Percentiles rank a stretch among this genome's conserved stretches.
phyloP scores from a whole-genome alignment of 1,284 basidiomycete species.

The Ganoderma resinaceum region DNA sequence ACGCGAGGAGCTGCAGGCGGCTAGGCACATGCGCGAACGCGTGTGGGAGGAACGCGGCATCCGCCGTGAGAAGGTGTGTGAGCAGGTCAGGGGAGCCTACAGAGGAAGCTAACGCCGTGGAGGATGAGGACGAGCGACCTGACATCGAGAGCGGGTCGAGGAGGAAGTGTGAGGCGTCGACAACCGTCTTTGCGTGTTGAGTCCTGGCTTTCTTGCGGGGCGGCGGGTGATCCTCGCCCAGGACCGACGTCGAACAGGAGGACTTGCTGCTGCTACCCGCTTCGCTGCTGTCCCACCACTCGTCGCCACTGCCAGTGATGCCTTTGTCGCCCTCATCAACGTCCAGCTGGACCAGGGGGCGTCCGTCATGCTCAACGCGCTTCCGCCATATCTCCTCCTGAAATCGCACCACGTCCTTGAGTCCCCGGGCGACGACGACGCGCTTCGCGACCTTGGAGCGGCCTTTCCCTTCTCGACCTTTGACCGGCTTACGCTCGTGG shows the following conservation, averaged over 20 bases:
- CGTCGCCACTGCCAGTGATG: conserved; percentile 18
- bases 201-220: conserved; percentile 46
- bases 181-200: conserved; percentile 46
- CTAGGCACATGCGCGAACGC: conserved; percentile 50
- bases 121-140: conserved; percentile 35
- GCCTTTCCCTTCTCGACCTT: conserved; percentile 41
- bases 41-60: conserved; percentile 42
- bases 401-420: conserved; percentile 73
- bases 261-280: conserved; percentile 4
- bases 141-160: conserved; percentile 54
- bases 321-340: conserved; percentile 42
- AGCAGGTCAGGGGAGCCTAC: conserved; percentile 30
- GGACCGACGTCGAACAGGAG: conserved; percentile 14
- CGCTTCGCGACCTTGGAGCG: conserved; percentile 67
- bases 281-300: conserved; percentile 25
- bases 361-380: conserved; percentile 43
- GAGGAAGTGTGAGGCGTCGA: conserved; percentile 59
- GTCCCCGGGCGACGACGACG: conserved; percentile 63
- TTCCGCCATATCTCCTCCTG: conserved; percentile 64
- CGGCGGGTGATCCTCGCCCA: conserved; percentile 16
- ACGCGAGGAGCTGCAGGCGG: conserved; percentile 65
- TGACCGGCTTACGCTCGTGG: conserved; percentile 42
- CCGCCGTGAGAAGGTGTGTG: conserved; percentile 60
- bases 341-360: conserved; percentile 48
- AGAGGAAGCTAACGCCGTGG: conserved; percentile 16